Conservation (phyloP, 352 stramenopile genomes). For the Phytopythium aichiense region DNA sequence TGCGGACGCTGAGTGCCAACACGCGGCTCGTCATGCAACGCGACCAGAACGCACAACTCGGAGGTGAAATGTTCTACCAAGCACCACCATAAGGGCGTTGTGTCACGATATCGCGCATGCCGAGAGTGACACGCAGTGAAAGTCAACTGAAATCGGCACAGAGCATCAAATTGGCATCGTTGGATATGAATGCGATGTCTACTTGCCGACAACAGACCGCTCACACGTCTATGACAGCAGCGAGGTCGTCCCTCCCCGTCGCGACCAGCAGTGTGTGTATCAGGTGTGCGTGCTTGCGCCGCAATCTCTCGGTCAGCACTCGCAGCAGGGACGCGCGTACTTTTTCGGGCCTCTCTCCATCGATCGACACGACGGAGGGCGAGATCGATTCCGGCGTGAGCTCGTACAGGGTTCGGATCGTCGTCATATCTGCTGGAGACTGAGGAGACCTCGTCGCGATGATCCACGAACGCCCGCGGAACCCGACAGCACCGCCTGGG, state of each 20-base stretch:
- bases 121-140: too few relatives aligned
- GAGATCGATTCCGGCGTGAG: not conserved
- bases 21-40: not conserved
- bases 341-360: not conserved
- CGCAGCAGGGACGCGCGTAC: not conserved
- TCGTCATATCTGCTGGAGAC: not conserved
- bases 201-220: not conserved
- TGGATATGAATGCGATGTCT: too few relatives aligned
- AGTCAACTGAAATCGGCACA: not conserved
- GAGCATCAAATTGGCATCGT: not conserved
- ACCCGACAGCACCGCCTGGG: not conserved
- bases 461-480: not conserved
- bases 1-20: not conserved
- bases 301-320: not conserved
- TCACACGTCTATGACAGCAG: not conserved
- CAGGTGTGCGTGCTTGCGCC: not conserved
- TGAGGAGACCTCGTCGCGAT: not conserved
- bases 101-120: too few relatives aligned
- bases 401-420: conserved; percentile 3
- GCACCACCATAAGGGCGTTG: not conserved
- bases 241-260: conserved; percentile 2
- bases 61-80: not conserved
- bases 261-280: not conserved
- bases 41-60: not conserved
- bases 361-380: not conserved